These are phyloP conservation scores for Septoria linicola DNA, from an alignment of 2,329 filamentous ascomycete genomes.

Conservation along the genomic window DNA sequence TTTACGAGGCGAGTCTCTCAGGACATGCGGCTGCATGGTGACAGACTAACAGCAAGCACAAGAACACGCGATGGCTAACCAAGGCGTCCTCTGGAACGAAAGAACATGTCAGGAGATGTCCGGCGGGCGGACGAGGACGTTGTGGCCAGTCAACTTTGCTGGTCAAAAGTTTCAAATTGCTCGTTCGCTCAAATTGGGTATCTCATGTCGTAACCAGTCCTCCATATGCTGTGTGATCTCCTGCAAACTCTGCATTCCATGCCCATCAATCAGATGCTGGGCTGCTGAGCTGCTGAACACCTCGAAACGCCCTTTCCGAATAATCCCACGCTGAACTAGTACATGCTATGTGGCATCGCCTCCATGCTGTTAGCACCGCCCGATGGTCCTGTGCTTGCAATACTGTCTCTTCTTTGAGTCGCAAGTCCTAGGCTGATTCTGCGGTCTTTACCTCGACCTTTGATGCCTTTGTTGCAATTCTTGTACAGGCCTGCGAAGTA, in stretches of 20 bases:
- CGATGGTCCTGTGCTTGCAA: slow-evolving; percentile 18
- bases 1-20: slow-evolving; percentile 7
- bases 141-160: neutral
- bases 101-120: slow-evolving; percentile 10
- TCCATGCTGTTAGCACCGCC: slow-evolving; percentile 3
- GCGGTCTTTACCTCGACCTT: slow-evolving; percentile 85
- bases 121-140: slow-evolving; percentile 1
- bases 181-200: slow-evolving; percentile 6
- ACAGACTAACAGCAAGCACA: neutral
- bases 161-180: slow-evolving; percentile 1
- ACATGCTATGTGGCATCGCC: slow-evolving; percentile 3
- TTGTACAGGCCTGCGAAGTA: slow-evolving; percentile 91
- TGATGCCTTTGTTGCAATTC: slow-evolving; percentile 98
- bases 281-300: slow-evolving; percentile 1
- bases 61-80: slow-evolving; percentile 9
- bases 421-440: slow-evolving; percentile 52
- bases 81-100: neutral
- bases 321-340: slow-evolving; percentile 1
- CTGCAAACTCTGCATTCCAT: no score
- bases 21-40: slow-evolving; percentile 6
- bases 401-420: slow-evolving; percentile 26
- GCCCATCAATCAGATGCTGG: neutral
- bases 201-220: slow-evolving; percentile 1
- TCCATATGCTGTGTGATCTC: neutral
- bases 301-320: neutral